Base-by-base conservation (phyloP, 1,139 yeast genomes). In the Kodamaea arcana region DNA sequence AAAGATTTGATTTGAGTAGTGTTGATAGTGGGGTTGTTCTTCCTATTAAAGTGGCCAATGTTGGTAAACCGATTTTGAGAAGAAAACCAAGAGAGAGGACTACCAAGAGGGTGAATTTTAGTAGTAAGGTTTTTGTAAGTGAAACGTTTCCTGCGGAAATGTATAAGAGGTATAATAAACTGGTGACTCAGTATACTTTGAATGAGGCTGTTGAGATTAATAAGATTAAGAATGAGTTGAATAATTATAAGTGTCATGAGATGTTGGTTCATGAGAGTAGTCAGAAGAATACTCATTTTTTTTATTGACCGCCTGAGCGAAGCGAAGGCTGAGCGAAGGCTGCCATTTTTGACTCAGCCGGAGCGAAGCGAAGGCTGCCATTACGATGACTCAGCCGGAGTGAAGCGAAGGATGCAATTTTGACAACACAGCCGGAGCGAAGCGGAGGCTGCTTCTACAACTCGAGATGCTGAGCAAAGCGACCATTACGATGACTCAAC, bases 221-320 rank as follows among this genome's bases (percentile, higher is more conserved):
- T 41, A 62, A 60, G 38, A 72, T 76, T 42, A 67, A 77, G 46
- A 62, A 60, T 28, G 80, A 75, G 49, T 56, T 76, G 50, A 75
- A 76, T 45, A 51, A 58, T 14, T 74, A 59, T 54, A 76, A 76
- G 51, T 68, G 74, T 48, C 62, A 69, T 37, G 79, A 71, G 45
- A 76, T 76, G 82, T 59, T 65, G 45, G 78, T 76, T 21, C 79
- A 76, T 49, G 78, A 72, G 42, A 52, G 56, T 33, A 70, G 78
- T 11, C 74, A 66, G 45, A 56, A 62, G 33, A 66, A 69, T 50
- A 76, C 81, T 9, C 81, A 76, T 47, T 74, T 70, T 50, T 75
- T 72, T 45, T 66, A 69, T 47, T 69, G 9, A 9, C 22, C 9
- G 22, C n/a, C n/a, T n/a, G n/a, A n/a, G n/a, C n/a, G n/a, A n/a